Evolutionary conservation across 2,329 filamentous ascomycete species (phyloP).

Genomic region (Colletotrichum scovillei): DNA sequence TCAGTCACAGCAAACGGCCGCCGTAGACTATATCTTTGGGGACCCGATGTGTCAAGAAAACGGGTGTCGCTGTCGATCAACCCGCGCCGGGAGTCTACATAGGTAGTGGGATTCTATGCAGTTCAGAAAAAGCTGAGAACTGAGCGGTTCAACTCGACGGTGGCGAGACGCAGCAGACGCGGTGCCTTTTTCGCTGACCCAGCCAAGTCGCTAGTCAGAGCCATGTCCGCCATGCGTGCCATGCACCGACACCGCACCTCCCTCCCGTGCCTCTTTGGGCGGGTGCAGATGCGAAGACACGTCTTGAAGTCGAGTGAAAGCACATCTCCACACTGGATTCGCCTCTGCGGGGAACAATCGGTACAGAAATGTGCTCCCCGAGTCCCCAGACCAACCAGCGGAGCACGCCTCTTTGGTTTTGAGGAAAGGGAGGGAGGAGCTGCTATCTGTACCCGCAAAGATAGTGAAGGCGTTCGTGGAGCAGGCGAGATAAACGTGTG

Average conservation of each 20-base stretch:
- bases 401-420: not conserved
- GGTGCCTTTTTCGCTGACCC: slow-evolving; percentile 1
- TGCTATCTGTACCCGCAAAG: not conserved
- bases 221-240: no score
- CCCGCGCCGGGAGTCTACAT: not conserved
- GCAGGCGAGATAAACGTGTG: not conserved
- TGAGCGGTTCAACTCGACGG: not conserved
- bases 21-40: no score
- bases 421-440: no score
- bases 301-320: not conserved
- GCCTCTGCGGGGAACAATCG: not conserved
- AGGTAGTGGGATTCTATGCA: no score
- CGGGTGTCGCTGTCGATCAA: slow-evolving; percentile 14
- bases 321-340: not conserved
- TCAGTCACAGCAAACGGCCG: not conserved
- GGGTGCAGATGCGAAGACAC: not conserved
- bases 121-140: not conserved
- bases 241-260: not conserved
- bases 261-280: not conserved
- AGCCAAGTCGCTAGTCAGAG: not conserved
- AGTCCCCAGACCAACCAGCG: slow-evolving; percentile 1
- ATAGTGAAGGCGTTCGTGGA: not conserved
- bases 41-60: not conserved
- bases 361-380: not conserved
- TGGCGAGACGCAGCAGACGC: not conserved